Percentiles rank a stretch among this genome's conserved stretches.
Evolutionary conservation across 2,329 filamentous ascomycete species (phyloP).

Genomic region (Botryosphaeria dothidea): DNA sequence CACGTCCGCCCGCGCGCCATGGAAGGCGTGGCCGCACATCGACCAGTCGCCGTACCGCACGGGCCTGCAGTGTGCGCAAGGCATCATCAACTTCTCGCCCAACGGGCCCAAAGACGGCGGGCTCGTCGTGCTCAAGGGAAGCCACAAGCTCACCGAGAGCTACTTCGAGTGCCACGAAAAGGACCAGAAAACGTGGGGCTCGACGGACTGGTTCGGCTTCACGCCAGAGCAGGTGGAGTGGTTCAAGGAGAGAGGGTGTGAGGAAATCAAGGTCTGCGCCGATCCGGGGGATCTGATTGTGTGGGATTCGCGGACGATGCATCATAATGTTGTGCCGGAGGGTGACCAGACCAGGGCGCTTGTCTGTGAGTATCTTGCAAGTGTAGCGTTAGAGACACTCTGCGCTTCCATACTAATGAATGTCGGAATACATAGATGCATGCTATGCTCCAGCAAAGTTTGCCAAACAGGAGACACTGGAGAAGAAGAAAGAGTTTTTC

Average conservation of each 20-base stretch:
- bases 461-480: constrained; percentile 19
- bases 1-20: constrained; percentile 39
- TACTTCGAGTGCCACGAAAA: constrained; percentile 38
- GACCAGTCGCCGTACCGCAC: constrained; percentile 46
- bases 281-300: constrained; percentile 48
- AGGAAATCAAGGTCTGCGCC: constrained; percentile 41
- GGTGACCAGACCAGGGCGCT: constrained; percentile 27
- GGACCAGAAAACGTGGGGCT: constrained; percentile 32
- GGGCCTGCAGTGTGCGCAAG: constrained; percentile 46
- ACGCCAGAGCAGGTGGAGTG: constrained; percentile 45
- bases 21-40: constrained; percentile 48
- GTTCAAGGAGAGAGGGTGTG: constrained; percentile 43
- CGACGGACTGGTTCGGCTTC: constrained; percentile 46
- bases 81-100: constrained; percentile 47
- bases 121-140: constrained; percentile 48
- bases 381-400: neutral
- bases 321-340: constrained; percentile 40
- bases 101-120: constrained; percentile 51
- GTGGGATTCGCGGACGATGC: constrained; percentile 51
- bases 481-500: constrained; percentile 25
- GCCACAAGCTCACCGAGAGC: constrained; percentile 43
- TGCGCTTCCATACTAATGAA: neutral
- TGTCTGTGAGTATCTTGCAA: neutral
- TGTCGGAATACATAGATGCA: neutral
- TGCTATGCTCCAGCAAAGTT: constrained; percentile 14